phyloP scores from a whole-genome alignment of 352 stramenopile species.

The Aphanomyces euteiches region DNA sequence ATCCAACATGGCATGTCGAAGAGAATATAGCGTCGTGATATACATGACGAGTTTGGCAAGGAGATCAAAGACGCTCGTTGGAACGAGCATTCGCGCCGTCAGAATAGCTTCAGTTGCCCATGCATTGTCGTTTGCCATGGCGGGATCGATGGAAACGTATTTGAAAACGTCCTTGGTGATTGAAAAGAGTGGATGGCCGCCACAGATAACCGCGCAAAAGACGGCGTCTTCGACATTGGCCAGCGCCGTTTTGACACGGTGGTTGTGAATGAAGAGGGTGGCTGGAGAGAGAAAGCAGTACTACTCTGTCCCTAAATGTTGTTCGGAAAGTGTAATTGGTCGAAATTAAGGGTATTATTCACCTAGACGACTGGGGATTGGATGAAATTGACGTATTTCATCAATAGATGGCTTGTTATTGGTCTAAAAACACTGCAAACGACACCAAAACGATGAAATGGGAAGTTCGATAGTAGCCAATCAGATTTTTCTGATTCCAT shows the following conservation, averaged over 20 bases:
- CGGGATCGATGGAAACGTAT: neutral
- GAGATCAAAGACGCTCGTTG: neutral
- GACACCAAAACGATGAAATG: too few species aligned
- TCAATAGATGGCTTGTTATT: too few species aligned
- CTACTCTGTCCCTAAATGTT: too few species aligned
- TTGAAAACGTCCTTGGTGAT: too few species aligned
- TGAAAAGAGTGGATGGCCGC: too few species aligned
- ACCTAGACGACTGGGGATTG: too few species aligned
- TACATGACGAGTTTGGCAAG: constrained; percentile 1
- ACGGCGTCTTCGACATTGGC: neutral
- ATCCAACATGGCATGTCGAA: neutral
- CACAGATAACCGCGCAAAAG: neutral
- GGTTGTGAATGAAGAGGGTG: neutral
- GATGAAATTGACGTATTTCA: too few species aligned
- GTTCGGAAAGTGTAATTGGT: too few species aligned
- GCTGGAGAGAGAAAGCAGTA: constrained; percentile 3
- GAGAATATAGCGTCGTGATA: neutral
- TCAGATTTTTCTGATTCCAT: too few species aligned
- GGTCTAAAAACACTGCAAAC: too few species aligned
- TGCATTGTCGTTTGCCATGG: neutral
- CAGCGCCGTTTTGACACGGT: neutral
- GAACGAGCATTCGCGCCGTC: neutral
- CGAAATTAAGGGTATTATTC: too few species aligned
- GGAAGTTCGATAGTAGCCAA: too few species aligned
- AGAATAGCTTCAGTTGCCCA: neutral